These are phyloP conservation scores for Rhizopogon vulgaris DNA, from an alignment of 768 basidiomycete species.

Conservation along the genomic window DNA sequence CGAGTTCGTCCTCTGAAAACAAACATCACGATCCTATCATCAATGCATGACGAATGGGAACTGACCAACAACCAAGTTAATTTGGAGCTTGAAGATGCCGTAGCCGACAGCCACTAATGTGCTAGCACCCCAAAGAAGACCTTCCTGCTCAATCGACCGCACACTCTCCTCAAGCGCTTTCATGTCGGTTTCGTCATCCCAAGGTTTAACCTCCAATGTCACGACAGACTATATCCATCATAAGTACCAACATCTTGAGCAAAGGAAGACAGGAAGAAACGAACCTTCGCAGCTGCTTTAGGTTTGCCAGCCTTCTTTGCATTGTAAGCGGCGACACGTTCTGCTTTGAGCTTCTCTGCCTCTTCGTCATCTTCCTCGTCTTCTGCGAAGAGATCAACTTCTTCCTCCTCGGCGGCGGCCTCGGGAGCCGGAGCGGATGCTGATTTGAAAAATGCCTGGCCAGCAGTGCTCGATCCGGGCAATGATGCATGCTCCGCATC, in stretches of 20 bases:
- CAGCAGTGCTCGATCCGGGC: constrained; percentile 80
- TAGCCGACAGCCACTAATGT: constrained; percentile 92
- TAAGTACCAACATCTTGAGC: not conserved
- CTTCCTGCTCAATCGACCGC: constrained; percentile 80
- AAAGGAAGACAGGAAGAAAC: constrained; percentile 8
- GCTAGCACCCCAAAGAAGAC: constrained; percentile 93
- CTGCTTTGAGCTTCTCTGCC: constrained; percentile 81
- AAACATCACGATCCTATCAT: not conserved
- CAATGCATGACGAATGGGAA: constrained; percentile 2
- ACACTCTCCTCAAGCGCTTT: constrained; percentile 74
- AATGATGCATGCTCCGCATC: constrained; percentile 69
- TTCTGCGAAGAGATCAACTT: constrained; percentile 79
- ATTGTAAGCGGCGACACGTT: constrained; percentile 91
- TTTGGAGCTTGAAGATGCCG: constrained; percentile 89
- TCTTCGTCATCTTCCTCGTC: constrained; percentile 81
- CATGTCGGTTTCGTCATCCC: constrained; percentile 99
- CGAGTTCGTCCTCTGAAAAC: constrained; percentile 82
- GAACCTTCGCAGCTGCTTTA: constrained; percentile 82
- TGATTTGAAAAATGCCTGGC: constrained; percentile 61
- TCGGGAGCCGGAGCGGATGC: constrained; percentile 40
- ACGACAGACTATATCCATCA: constrained; percentile 74
- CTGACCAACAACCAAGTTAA: constrained; percentile 54
- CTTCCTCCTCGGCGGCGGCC: constrained; percentile 41
- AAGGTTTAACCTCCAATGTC: constrained; percentile 96
- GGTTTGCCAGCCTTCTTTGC: constrained; percentile 90